Evolutionary conservation across 176 grass and related monocot species (phyloP), one percentile per base, ranked within the genome.

Genomic region (Eleusine coracana): DNA sequence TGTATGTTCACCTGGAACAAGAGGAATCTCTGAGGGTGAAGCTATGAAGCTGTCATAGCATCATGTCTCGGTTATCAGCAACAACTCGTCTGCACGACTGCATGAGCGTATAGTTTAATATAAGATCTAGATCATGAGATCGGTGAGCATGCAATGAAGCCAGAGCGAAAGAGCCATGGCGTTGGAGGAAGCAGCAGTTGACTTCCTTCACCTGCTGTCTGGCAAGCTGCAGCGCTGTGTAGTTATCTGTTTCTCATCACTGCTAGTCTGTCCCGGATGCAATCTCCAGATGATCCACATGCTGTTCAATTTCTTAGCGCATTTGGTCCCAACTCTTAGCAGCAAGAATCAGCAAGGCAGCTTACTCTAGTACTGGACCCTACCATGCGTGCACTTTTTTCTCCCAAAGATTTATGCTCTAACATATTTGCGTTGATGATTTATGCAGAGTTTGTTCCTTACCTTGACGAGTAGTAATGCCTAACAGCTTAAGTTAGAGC

Each of bases 21-120:
- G 34, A 56, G 48, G 78, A 55, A 80, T 80, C 64, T 69, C 78
- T 40, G 46, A 54, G 67, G 20, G 20, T 69, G 78, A 46, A n/a
- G 13, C 70, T 52, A 55, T 56, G 49, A 70, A 70, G 66, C 49
- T 70, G 3, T 55, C 78, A 55, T 25, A 39, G 48, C 68, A 36
- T 51, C 21, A 41, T 70, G 66, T 70, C 78, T 34, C 49, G 3
- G 3, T 40, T 70, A 70, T 42, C n/a, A 70, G 65, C 66, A 80
- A 38, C 79, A 81, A 56, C 50, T 44, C 51, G 3, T 70, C 49
- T 70, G 77, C 63, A 52, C 44, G 62, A 68, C 49, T 70, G 77
- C 63, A 68, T 28, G 62, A 80, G 74, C 16, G 25, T 83, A 15
- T 77, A 79, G 48, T 83, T 88, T 59, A 72, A 45, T 73, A 29